Percentiles rank a stretch among this genome's conserved stretches.
Conservation (phyloP, 306 rosid genomes). For the Prunus salicina region DNA sequence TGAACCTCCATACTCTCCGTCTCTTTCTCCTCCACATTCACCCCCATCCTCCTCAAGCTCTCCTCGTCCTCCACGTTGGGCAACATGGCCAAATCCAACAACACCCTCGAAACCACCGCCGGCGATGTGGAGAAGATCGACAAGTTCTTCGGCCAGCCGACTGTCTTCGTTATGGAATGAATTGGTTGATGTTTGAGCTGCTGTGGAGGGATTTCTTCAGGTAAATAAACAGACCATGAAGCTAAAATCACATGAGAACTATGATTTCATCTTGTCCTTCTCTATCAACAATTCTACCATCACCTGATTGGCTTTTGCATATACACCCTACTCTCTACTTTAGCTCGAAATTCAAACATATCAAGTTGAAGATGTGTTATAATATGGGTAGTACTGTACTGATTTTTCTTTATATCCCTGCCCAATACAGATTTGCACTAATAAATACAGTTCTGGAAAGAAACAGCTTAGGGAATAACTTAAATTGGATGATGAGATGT, state of each 20-base stretch:
- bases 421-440: slow-evolving; percentile 70
- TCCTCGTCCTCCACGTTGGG: too few relatives aligned
- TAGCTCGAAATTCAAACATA: neutral
- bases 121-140: too few relatives aligned
- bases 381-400: neutral
- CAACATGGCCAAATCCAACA: too few relatives aligned
- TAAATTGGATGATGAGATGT: slow-evolving; percentile 6
- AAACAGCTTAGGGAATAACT: slow-evolving; percentile 50
- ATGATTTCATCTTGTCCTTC: neutral
- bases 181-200: slow-evolving; percentile 90
- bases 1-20: too few relatives aligned
- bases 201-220: slow-evolving; percentile 99
- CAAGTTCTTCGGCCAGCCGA: too few relatives aligned
- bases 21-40: too few relatives aligned
- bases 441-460: slow-evolving; percentile 76
- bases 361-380: neutral
- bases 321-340: neutral
- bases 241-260: neutral
- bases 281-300: neutral
- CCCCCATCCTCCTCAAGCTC: too few relatives aligned
- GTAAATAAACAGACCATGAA: slow-evolving; percentile 34
- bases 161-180: slow-evolving; percentile 37
- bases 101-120: too few relatives aligned
- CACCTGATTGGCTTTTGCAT: neutral
- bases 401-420: neutral